phyloP scores from a whole-genome alignment of 208 protist genomes.

The Trypanosoma boissoni region DNA sequence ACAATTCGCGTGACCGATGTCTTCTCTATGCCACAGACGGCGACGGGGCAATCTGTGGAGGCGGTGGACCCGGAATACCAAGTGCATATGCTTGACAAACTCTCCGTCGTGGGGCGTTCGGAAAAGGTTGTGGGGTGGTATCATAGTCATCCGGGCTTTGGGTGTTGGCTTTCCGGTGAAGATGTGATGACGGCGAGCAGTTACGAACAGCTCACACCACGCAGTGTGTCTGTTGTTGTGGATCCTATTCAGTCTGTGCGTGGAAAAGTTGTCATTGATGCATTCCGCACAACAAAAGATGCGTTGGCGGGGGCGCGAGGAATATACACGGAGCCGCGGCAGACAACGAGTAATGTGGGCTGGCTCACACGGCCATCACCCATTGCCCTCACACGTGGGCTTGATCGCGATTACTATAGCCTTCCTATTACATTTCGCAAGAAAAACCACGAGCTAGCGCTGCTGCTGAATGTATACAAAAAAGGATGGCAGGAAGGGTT shows the following conservation, averaged over 20 bases:
- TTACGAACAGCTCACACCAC: conserved; percentile 98
- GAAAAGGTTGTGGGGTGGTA: conserved; percentile 99
- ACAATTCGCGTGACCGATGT: conserved; percentile 99
- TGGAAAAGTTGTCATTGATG: conserved; percentile 99
- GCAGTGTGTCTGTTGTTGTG: conserved; percentile 99
- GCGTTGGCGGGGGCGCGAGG: conserved; percentile 39
- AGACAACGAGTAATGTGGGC: conserved; percentile 99
- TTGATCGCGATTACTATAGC: conserved; percentile 99
- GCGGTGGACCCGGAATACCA: conserved; percentile 99
- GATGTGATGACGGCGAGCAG: conserved; percentile 98
- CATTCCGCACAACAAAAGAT: conserved; percentile 97
- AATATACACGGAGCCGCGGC: conserved; percentile 92
- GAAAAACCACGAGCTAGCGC: conserved; percentile 99
- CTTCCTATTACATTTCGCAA: conserved; percentile 99
- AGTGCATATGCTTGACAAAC: conserved; percentile 99
- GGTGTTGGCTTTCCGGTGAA: conserved; percentile 99
- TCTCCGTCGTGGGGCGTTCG: conserved; percentile 97
- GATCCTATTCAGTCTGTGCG: conserved; percentile 99
- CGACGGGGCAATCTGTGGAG: conserved; percentile 98
- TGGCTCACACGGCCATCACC: conserved; percentile 98
- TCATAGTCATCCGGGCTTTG: conserved; percentile 99
- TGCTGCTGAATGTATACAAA: conserved; percentile 99
- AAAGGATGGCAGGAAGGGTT: conserved; percentile 98
- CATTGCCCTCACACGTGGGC: conserved; percentile 96
- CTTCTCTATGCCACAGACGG: conserved; percentile 99